Evolutionary conservation across 331 rosid genomes (phyloP).

Genomic region (Rosa hybrid): DNA sequence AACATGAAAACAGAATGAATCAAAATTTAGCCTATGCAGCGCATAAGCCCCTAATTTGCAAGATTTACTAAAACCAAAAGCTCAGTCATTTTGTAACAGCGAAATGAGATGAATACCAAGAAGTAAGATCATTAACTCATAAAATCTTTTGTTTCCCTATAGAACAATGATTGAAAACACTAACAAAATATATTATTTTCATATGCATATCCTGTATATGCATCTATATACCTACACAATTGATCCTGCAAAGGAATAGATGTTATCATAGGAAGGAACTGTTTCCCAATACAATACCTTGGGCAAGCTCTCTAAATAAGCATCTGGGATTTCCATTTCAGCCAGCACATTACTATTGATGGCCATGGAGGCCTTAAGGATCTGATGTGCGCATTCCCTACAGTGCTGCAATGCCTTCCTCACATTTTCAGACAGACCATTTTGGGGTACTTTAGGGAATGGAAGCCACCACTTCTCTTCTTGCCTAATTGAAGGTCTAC

Average conservation of each 20-base stretch:
- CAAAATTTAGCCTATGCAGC: neutral
- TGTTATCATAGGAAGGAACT: neutral
- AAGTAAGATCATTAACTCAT: neutral
- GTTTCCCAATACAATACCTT: constrained; percentile 31
- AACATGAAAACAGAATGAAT: neutral
- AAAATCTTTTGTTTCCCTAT: neutral
- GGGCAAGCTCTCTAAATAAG: constrained; percentile 44
- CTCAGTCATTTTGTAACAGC: neutral
- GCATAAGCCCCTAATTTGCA: neutral
- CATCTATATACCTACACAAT: neutral
- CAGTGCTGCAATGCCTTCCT: constrained; percentile 51
- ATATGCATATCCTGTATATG: neutral
- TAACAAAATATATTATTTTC: neutral
- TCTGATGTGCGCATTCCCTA: constrained; percentile 50
- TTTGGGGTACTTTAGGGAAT: constrained; percentile 47
- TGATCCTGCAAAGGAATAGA: neutral
- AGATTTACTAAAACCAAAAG: neutral
- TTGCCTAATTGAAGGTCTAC: constrained; percentile 32
- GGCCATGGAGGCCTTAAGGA: constrained; percentile 61
- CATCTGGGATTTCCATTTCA: constrained; percentile 53
- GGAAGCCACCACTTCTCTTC: constrained; percentile 67
- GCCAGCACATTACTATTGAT: constrained; percentile 44
- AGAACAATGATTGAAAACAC: neutral
- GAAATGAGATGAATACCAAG: neutral
- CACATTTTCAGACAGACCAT: constrained; percentile 40